A percentile compares a stretch with the other conserved stretches of the same genome.
phyloP scores from a whole-genome alignment of 305 asterid species.

The Petunia hybrid region DNA sequence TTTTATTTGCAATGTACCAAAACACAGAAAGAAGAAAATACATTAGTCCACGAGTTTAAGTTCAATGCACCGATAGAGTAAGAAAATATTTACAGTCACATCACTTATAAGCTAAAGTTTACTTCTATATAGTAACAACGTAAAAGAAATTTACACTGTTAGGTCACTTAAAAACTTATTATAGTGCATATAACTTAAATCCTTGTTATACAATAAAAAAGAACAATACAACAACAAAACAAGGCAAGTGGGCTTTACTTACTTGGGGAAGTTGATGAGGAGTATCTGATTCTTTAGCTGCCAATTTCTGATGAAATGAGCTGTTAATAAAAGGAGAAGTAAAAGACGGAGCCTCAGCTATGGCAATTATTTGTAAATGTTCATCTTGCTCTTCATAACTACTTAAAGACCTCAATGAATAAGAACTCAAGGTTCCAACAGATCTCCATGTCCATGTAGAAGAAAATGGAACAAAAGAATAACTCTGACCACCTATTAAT shows the following conservation, averaged over 20 bases:
- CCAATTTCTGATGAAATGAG: constrained; percentile 28
- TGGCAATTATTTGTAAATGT: constrained; percentile 27
- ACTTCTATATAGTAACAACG: too few species aligned
- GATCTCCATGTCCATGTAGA: constrained; percentile 50
- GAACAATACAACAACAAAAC: not conserved
- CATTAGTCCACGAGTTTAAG: not conserved
- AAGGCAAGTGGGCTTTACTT: constrained; percentile 4
- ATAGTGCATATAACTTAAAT: not conserved
- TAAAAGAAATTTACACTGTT: not conserved
- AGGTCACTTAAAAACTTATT: too few species aligned
- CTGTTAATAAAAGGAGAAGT: not conserved
- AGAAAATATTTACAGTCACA: not conserved
- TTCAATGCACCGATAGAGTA: not conserved
- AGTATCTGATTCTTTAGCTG: not conserved
- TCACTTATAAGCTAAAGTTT: not conserved
- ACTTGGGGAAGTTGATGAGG: constrained; percentile 27
- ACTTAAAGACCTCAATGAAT: constrained; percentile 32
- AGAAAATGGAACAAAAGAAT: constrained; percentile 34
- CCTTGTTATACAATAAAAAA: not conserved
- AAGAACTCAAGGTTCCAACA: constrained; percentile 44
- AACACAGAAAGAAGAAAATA: constrained; percentile 16
- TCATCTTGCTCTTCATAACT: constrained; percentile 29
- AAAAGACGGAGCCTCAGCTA: not conserved
- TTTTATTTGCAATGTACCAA: constrained; percentile 1
- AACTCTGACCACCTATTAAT: constrained; percentile 43